phyloP scores from a whole-genome alignment of 106 monocot genomes.

The Agapanthus africanus region DNA sequence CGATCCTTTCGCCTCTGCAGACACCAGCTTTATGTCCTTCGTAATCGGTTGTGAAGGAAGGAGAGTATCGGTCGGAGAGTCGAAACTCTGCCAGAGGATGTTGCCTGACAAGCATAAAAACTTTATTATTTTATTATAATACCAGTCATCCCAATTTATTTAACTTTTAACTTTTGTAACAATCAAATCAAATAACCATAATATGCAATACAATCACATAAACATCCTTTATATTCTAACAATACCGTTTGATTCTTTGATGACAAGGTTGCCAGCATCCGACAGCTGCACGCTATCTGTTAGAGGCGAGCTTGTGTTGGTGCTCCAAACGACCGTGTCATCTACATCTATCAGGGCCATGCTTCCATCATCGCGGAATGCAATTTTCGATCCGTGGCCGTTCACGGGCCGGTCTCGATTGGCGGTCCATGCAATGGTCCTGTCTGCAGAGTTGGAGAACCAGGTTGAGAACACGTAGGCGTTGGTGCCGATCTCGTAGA shows the following conservation, averaged over 20 bases:
- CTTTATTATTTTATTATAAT: too few relatives aligned
- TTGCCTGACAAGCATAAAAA: too few relatives aligned
- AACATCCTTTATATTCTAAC: too few relatives aligned
- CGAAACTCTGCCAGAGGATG: conserved; percentile 37
- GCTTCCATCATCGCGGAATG: conserved; percentile 9
- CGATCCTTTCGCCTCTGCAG: conserved; percentile 10
- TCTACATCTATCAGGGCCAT: conserved; percentile 20
- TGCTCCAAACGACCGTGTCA: conserved; percentile 17
- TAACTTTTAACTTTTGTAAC: too few relatives aligned
- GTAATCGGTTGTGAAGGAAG: conserved; percentile 30
- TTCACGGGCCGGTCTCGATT: conserved; percentile 16
- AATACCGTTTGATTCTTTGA: conserved; percentile 9
- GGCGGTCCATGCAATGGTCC: conserved; percentile 28
- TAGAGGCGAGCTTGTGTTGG: conserved; percentile 11
- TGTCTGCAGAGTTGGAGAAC: conserved; percentile 22
- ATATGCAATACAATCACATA: too few relatives aligned
- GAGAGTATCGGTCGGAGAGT: conserved; percentile 35
- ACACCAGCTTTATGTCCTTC: conserved; percentile 15
- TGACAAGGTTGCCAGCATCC: conserved; percentile 29
- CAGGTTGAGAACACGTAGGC: conserved; percentile 35
- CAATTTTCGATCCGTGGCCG: neutral
- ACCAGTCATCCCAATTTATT: too few relatives aligned
- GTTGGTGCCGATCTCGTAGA: conserved; percentile 30
- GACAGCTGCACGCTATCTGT: conserved; percentile 15
- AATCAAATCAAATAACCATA: too few relatives aligned